phyloP scores from a whole-genome alignment of 2,329 filamentous ascomycete genomes.

The Alternaria gansuensis region DNA sequence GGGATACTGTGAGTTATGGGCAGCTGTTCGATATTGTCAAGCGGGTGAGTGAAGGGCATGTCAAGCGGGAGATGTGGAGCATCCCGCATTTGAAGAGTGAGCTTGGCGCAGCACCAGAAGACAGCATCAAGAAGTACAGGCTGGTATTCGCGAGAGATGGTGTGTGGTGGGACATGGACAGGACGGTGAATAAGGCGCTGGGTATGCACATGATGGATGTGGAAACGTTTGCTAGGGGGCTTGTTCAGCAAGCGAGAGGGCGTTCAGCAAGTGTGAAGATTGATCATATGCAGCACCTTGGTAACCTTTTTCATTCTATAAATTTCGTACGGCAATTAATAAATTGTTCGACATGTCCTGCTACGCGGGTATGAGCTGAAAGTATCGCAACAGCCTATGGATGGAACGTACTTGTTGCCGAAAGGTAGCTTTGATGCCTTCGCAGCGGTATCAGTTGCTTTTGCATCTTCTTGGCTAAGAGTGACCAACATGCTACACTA shows the following conservation, averaged over 20 bases:
- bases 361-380: conserved; percentile 26
- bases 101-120: conserved; percentile 58
- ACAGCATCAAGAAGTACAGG: conserved; percentile 67
- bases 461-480: background rate
- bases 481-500: background rate
- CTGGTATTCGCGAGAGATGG: conserved; percentile 69
- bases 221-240: conserved; percentile 49
- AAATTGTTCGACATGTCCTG: conserved; percentile 12
- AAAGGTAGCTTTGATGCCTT: background rate
- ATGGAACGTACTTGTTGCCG: conserved; percentile 5
- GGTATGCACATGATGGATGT: conserved; percentile 59
- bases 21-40: conserved; percentile 64
- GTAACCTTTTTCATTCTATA: background rate
- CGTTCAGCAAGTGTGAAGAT: background rate
- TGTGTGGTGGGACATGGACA: conserved; percentile 65
- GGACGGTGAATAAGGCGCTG: conserved; percentile 63
- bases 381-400: background rate
- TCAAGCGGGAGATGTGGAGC: conserved; percentile 63
- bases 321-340: background rate
- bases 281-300: background rate
- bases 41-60: conserved; percentile 51
- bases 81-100: conserved; percentile 57
- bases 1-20: conserved; percentile 69
- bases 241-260: background rate
- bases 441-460: background rate